Evolutionary conservation across 306 rosid species (phyloP).

Genomic region (Lathyrus aphaca): DNA sequence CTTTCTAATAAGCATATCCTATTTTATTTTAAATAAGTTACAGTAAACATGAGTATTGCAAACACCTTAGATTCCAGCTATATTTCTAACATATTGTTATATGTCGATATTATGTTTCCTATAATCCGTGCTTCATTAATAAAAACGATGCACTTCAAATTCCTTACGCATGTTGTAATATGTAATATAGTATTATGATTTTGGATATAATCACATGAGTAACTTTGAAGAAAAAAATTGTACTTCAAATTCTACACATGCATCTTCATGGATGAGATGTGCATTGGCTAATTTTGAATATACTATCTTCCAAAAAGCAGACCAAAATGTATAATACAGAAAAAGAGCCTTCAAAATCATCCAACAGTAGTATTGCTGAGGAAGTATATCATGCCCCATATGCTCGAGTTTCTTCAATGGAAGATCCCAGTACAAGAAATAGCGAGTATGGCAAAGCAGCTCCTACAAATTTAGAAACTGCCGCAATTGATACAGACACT

Average conservation of each 20-base stretch:
- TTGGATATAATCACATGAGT: too few species aligned
- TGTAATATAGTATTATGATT: not conserved
- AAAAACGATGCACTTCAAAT: slow-evolving; percentile 6
- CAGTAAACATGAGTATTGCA: slow-evolving; percentile 11
- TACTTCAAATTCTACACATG: too few species aligned
- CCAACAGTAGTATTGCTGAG: slow-evolving; percentile 41
- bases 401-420: slow-evolving; percentile 83
- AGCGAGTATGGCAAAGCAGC: slow-evolving; percentile 69
- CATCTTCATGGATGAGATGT: slow-evolving; percentile 10
- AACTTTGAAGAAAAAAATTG: too few species aligned
- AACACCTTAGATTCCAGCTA: not conserved
- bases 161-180: not conserved
- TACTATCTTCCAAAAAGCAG: slow-evolving; percentile 49
- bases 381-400: slow-evolving; percentile 65
- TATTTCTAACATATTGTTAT: slow-evolving; percentile 3
- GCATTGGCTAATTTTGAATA: slow-evolving; percentile 29
- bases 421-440: slow-evolving; percentile 75
- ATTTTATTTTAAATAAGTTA: slow-evolving; percentile 16
- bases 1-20: slow-evolving; percentile 3
- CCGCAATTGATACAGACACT: slow-evolving; percentile 50
- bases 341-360: slow-evolving; percentile 55
- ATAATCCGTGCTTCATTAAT: not conserved
- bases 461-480: slow-evolving; percentile 51
- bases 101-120: slow-evolving; percentile 7
- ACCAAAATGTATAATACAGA: slow-evolving; percentile 43